A percentile compares a stretch with the other conserved stretches of the same genome.
Evolutionary conservation across 2,329 filamentous ascomycete genomes (phyloP).

Genomic region (Podosphaera leucotricha): DNA sequence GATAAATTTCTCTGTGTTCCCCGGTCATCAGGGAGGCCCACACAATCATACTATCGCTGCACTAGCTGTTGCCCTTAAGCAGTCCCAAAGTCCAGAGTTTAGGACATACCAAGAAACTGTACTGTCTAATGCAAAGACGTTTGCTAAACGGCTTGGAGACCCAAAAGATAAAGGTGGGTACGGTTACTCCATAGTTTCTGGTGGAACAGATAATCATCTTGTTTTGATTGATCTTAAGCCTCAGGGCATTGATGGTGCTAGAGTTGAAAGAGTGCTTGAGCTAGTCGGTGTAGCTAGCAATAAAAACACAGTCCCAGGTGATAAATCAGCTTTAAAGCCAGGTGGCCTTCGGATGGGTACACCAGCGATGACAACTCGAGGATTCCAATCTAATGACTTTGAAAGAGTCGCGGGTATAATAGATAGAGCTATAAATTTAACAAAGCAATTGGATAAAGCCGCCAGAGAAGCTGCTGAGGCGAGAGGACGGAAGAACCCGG

Average conservation of each 20-base stretch:
- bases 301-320: constrained; percentile 96
- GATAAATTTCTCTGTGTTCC: constrained; percentile 99
- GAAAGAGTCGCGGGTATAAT: constrained; percentile 78
- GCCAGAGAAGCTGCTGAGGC: constrained; percentile 45
- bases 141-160: constrained; percentile 26
- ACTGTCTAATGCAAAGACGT: constrained; percentile 74
- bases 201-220: constrained; percentile 94
- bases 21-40: constrained; percentile 90
- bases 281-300: constrained; percentile 98
- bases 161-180: constrained; percentile 20
- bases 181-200: constrained; percentile 83
- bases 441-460: constrained; percentile 49
- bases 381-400: constrained; percentile 83
- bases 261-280: constrained; percentile 88
- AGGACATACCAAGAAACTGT: constrained; percentile 85
- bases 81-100: constrained; percentile 78
- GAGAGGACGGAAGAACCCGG: constrained; percentile 39
- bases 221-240: constrained; percentile 85
- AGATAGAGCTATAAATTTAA: constrained; percentile 50
- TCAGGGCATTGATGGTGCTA: constrained; percentile 69
- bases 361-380: constrained; percentile 90
- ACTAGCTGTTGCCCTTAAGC: constrained; percentile 80
- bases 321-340: constrained; percentile 89
- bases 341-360: constrained; percentile 90
- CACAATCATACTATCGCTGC: constrained; percentile 99